A percentile compares a stretch with the other conserved stretches of the same genome.
Conservation (phyloP, 495 filamentous ascomycete genomes). For the Astrothelium subdiscretum region DNA sequence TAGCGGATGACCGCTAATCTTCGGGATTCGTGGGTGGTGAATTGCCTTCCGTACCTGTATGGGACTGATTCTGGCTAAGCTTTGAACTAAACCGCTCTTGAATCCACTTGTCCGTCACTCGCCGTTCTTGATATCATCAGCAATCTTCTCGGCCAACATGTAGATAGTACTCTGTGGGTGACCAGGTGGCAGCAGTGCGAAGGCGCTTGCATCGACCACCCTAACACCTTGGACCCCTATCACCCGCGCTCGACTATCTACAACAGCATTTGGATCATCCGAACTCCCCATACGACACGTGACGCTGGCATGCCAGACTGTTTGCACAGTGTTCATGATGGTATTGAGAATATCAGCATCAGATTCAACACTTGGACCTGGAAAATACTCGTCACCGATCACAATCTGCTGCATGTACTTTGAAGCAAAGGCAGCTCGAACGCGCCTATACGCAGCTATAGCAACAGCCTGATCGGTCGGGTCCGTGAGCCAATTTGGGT, state of each 20-base stretch:
- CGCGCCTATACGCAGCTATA: slow-evolving; percentile 42
- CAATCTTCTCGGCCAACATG: slow-evolving; percentile 52
- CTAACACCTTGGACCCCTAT: slow-evolving; percentile 40
- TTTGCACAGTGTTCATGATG: slow-evolving; percentile 30
- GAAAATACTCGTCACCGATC: slow-evolving; percentile 37
- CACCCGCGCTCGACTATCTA: slow-evolving; percentile 41
- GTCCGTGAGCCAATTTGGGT: slow-evolving; percentile 42
- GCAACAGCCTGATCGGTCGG: slow-evolving; percentile 43
- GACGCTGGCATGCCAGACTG: slow-evolving; percentile 39
- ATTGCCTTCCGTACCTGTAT: too few relatives aligned
- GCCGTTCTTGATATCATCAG: slow-evolving; percentile 32
- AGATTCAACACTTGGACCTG: slow-evolving; percentile 34
- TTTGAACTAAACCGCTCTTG: too few relatives aligned
- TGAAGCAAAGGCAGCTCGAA: slow-evolving; percentile 34
- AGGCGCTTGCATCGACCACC: slow-evolving; percentile 48
- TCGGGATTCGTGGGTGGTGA: too few relatives aligned
- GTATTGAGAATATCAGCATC: slow-evolving; percentile 41
- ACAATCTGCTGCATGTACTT: slow-evolving; percentile 31
- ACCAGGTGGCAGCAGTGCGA: slow-evolving; percentile 45
- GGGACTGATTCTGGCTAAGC: too few relatives aligned
- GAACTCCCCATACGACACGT: slow-evolving; percentile 43
- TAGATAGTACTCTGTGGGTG: slow-evolving; percentile 37
- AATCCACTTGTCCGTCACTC: too few relatives aligned
- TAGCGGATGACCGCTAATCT: too few relatives aligned
- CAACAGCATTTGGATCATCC: slow-evolving; percentile 39